Evolutionary conservation across 78 protist genomes (phyloP).

Genomic region (Dictyostelium firmibasis): DNA sequence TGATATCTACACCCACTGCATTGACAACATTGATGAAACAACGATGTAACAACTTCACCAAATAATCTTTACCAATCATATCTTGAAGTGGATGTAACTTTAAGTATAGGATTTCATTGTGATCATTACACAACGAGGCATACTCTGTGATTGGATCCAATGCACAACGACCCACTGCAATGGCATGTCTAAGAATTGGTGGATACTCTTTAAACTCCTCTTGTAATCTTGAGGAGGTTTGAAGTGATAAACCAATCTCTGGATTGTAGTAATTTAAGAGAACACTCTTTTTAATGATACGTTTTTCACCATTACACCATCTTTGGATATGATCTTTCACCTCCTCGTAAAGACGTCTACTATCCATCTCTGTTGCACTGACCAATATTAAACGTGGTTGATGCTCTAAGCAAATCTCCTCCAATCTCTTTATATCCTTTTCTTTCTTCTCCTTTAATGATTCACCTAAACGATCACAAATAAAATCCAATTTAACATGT

Average conservation of each 20-base stretch:
- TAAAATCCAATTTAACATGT: slow-evolving; percentile 48
- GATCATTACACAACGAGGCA: slow-evolving; percentile 47
- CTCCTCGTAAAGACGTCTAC: slow-evolving; percentile 28
- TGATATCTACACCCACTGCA: slow-evolving; percentile 80
- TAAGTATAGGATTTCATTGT: slow-evolving; percentile 40
- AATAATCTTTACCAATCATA: slow-evolving; percentile 66
- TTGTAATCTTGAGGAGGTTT: slow-evolving; percentile 3
- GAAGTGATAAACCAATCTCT: slow-evolving; percentile 56
- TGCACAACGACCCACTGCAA: slow-evolving; percentile 55
- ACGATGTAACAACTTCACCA: slow-evolving; percentile 53
- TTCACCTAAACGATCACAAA: slow-evolving; percentile 59
- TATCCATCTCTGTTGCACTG: slow-evolving; percentile 38
- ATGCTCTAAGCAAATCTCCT: neutral
- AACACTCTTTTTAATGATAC: neutral
- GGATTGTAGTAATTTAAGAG: slow-evolving; percentile 17
- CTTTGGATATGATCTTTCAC: slow-evolving; percentile 9
- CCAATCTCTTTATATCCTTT: slow-evolving; percentile 14
- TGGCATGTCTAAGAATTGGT: slow-evolving; percentile 38
- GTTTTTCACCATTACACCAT: neutral
- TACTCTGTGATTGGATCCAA: slow-evolving; percentile 74
- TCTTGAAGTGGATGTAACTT: slow-evolving; percentile 78
- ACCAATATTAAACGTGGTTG: slow-evolving; percentile 47
- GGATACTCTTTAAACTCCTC: slow-evolving; percentile 72
- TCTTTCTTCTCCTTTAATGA: slow-evolving; percentile 29
- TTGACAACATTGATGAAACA: slow-evolving; percentile 72